phyloP scores from a whole-genome alignment of 768 basidiomycete species.

The Podaxis sp. region DNA sequence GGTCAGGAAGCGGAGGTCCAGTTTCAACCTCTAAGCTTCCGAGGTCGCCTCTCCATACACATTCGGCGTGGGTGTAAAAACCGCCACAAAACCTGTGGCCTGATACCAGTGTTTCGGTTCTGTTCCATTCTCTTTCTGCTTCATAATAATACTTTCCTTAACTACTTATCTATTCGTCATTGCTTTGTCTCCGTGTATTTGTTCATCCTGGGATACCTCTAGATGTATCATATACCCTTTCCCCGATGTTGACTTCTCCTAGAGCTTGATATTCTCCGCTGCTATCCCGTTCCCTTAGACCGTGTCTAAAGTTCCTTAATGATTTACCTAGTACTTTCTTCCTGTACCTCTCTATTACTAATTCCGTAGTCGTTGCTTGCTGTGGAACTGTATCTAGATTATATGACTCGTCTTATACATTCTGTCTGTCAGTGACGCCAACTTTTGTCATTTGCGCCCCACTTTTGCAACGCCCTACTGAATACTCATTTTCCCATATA shows the following conservation, averaged over 20 bases:
- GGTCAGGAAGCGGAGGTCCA: neutral
- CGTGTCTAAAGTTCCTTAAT: neutral
- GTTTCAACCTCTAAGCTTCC: conserved; percentile 1
- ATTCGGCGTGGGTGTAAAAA: neutral
- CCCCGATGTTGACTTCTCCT: neutral
- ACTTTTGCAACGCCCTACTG: neutral
- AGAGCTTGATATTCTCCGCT: neutral
- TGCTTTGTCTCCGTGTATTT: neutral
- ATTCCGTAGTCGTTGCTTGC: neutral
- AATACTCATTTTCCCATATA: neutral
- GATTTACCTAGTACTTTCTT: neutral
- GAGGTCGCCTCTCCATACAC: neutral
- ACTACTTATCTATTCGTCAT: neutral
- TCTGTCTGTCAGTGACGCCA: neutral
- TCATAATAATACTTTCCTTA: neutral
- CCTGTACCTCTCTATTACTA: neutral
- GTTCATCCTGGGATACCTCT: neutral
- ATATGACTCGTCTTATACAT: neutral
- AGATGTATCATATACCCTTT: conserved; percentile 9
- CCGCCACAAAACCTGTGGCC: neutral
- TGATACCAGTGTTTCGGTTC: neutral
- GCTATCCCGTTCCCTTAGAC: neutral
- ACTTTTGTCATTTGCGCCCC: neutral
- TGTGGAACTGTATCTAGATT: neutral
- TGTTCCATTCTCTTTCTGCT: neutral